Base-by-base conservation (phyloP, 2,329 filamentous ascomycete species). In the Phialophora tarda region DNA sequence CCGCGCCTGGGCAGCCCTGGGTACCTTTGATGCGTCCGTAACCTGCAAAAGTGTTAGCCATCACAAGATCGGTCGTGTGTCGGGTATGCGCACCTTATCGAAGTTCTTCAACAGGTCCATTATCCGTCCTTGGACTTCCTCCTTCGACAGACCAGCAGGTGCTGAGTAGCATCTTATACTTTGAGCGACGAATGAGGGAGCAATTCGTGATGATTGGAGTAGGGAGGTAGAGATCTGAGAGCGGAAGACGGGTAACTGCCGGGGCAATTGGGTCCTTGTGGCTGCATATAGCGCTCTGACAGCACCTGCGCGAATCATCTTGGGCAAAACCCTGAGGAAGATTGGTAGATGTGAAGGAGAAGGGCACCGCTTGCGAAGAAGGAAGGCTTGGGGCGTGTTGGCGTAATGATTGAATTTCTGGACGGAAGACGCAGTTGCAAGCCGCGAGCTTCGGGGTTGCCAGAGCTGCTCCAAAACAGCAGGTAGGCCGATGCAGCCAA, bases 61-160 rank as follows among this genome's bases (percentile, higher is more conserved):
- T n/a, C 53, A 62, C 10, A 54, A 54, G 1, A 11, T 38, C 7
- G 14, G 28, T 41, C 21, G n/a, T 44, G 34, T 11, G 21, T 38
- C 23, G 17, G 48, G 21, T 50, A 66, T 72, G 80, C 84, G 73
- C 80, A 93, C 91, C 91, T 99, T 99, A 84, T 99, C 95, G 79
- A 98, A 99, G 80, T 93, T 94, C 83, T 93, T 90, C 81, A 99
- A 82, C 76, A 99, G 85, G 81, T 92, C 91, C 80, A 96, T 86
- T 85, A 98, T 97, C 78, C 94, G 88, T 68, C 91, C 92, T 83
- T 96, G 90, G 65, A 97, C 91, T 83, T 97, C 92, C 64, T 89
- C 84, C 85, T 93, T 90, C 75, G 87, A 85, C 72, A 98, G 87
- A 73, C 89, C 89, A 71, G 89, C 87, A 67, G 86, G 89, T 62